Percentiles rank a stretch among this genome's conserved stretches.
Evolutionary conservation across 1,139 yeast species (phyloP).

Genomic region (Eremothecium gossypii): DNA sequence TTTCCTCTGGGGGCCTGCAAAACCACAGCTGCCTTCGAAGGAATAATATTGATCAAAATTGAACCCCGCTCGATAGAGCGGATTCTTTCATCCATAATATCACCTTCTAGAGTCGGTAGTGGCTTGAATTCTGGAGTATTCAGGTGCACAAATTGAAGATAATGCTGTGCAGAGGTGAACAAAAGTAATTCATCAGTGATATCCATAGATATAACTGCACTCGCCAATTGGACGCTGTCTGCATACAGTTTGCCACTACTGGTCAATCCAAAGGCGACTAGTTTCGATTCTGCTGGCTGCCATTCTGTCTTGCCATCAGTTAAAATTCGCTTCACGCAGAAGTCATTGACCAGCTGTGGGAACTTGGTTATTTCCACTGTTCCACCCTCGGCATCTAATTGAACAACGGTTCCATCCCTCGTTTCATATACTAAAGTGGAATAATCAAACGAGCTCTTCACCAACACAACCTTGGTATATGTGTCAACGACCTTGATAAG

Average conservation of each 20-base stretch:
- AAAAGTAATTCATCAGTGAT: slow-evolving; percentile 65
- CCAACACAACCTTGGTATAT: slow-evolving; percentile 42
- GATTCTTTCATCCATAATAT: slow-evolving; percentile 61
- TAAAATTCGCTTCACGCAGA: slow-evolving; percentile 38
- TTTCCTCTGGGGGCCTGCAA: slow-evolving; percentile 96
- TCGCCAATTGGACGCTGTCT: slow-evolving; percentile 51
- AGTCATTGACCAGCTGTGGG: slow-evolving; percentile 63
- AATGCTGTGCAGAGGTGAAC: slow-evolving; percentile 83
- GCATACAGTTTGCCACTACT: slow-evolving; percentile 66
- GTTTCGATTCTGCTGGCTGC: slow-evolving; percentile 26
- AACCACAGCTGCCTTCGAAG: slow-evolving; percentile 73
- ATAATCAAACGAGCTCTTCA: slow-evolving; percentile 50
- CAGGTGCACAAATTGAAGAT: slow-evolving; percentile 74
- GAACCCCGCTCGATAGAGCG: slow-evolving; percentile 91
- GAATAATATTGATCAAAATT: slow-evolving; percentile 65
- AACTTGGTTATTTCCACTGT: slow-evolving; percentile 38
- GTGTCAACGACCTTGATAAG: slow-evolving; percentile 38
- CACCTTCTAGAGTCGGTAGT: slow-evolving; percentile 31
- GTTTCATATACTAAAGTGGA: slow-evolving; percentile 48
- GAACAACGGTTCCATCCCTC: slow-evolving; percentile 51
- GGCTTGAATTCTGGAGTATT: slow-evolving; percentile 34
- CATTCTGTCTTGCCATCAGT: slow-evolving; percentile 16
- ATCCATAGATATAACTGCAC: slow-evolving; percentile 75
- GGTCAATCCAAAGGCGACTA: slow-evolving; percentile 61
- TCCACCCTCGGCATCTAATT: slow-evolving; percentile 31